Base-by-base conservation (phyloP, 2,329 filamentous ascomycete genomes). In the Thelonectria olida region DNA sequence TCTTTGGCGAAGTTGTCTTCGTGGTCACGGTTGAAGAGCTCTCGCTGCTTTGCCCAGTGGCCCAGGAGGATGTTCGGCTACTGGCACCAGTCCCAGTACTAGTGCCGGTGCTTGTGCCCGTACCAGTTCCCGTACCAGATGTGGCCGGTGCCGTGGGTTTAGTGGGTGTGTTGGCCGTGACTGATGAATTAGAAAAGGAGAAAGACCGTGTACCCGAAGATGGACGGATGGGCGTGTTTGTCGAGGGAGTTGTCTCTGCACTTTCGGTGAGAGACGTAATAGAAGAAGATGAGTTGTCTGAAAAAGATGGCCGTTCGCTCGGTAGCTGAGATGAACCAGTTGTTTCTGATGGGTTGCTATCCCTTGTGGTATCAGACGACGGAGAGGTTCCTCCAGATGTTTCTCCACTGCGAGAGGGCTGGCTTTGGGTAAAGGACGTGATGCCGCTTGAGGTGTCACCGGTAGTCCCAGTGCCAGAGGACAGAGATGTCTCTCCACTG, bases 121-220 rank as follows among this genome's bases (percentile, higher is more conserved):
- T 7, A 12, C 28, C 28, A 31, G 28, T 31, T 4, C 28, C 31
- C 13, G 50, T 57, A 0, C 52, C 60, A 2, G 67, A 56, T 2
- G 59, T 28, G 13, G 61, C 60, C 2, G 62, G 58, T 2, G 68
- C 71, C 3, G 57, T 60, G 2, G 55, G 31, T 4, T 45, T 13
- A 7, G 38, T 22, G 3, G 25, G 45, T 0, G 61, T 70, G 5
- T 38, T 67, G 7, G 65, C 58, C 1, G 61, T 7, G 2, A 67
- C 12, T 5, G 65, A 61, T 2, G 65, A 67, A 27, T 71, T 71
- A 2, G 45, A 31, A 25, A 58, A 53, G 7, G 47, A 50, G 13
- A 66, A 71, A 20, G 61, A 13, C 7, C 62, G 56, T 2, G 68
- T 68, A 8, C 66, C 63, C 3, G 61, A 49, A 2, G 55, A 61